Evolutionary conservation across 2,329 filamentous ascomycete species (phyloP).

Genomic region (Tolypocladium ophioglossoides): DNA sequence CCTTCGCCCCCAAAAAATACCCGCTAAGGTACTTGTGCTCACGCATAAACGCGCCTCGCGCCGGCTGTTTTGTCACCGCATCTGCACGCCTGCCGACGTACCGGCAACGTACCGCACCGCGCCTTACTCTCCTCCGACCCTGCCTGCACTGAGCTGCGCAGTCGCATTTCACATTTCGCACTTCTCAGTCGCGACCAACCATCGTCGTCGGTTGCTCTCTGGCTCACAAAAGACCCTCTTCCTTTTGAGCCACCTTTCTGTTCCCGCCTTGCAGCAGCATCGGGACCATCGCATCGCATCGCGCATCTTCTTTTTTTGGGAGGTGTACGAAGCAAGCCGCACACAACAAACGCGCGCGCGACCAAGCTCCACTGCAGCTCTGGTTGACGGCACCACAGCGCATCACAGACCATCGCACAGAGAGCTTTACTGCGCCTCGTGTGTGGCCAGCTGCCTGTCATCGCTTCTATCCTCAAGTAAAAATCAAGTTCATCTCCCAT

Average conservation of each 20-base stretch:
- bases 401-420: background rate
- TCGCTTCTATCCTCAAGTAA: background rate
- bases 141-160: background rate
- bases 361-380: background rate
- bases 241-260: background rate
- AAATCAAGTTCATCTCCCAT: background rate
- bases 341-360: background rate
- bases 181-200: constrained; percentile 7
- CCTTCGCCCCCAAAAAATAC: constrained; percentile 12
- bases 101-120: background rate
- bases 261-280: background rate
- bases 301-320: background rate
- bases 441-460: no score
- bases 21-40: constrained; percentile 4
- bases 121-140: background rate
- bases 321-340: background rate
- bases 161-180: background rate
- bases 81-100: background rate
- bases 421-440: background rate
- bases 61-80: background rate
- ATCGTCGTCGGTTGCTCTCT: background rate
- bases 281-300: background rate
- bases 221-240: background rate
- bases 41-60: background rate
- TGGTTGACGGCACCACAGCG: background rate